Evolutionary conservation across 2,329 filamentous ascomycete species (phyloP), one percentile per base, ranked within the genome.

Genomic region (Coleophoma eucalyptorum): DNA sequence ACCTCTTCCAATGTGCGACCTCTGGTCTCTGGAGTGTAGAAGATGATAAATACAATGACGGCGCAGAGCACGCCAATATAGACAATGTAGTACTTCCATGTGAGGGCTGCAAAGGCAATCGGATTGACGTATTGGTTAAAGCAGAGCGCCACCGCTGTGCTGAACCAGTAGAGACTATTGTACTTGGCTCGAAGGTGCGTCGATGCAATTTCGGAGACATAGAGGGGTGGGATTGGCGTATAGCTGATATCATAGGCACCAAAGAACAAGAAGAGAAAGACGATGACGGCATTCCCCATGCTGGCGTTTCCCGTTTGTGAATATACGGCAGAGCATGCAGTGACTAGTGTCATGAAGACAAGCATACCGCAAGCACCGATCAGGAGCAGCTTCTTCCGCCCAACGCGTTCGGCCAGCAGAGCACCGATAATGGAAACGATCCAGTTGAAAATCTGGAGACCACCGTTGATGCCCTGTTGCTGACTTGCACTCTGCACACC

Each of bases 51-150:
- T 5, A 43, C 37, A 16, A 48, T 32, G 7, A 35, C 16, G 5
- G 42, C 35, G 3, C 43, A 55, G 8, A 60, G 34, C 37, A 42
- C 55, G 18, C 50, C 67, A n/a, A 66, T 66, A 50, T 69, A 69
- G 16, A 72, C 64, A 38, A 69, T 64, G 51, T 72, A 72, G 49
- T 66, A 69, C 50, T 65, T 69, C 70, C 69, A 72, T 0, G 55
- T 57, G 13, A 72, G 63, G 11, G 54, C 51, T 2, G 64, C 59
- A n/a, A 71, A 56, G 4, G 63, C 67, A 44, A 72, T 66, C 3
- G 69, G 69, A 45, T 71, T 72, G 37, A 70, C 65, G 49, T 65
- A 65, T 15, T 62, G 55, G 33, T 61, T 64, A 61, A 72, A 67
- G 21, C 51, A 48, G n/a, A 48, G 16, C 5, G 45, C 26, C 18